These are phyloP conservation scores for Cubamyces sp. DNA, from an alignment of 768 basidiomycete species.

Conservation along the genomic window DNA sequence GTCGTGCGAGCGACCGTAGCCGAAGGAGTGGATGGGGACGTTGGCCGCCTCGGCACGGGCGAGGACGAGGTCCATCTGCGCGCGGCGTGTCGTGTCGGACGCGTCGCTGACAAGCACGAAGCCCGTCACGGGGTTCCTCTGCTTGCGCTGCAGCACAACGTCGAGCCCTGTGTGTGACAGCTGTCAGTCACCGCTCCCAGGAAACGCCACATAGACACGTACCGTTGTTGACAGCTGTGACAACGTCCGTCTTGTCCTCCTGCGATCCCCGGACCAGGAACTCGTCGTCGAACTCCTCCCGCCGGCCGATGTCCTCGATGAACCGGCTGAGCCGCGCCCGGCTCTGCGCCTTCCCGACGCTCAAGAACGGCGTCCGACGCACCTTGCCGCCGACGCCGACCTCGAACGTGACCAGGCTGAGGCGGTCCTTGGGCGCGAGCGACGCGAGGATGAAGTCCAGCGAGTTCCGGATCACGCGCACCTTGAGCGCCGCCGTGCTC, in stretches of 20 bases:
- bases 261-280: slow-evolving; percentile 73
- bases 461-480: slow-evolving; percentile 86
- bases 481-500: slow-evolving; percentile 83
- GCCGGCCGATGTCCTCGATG: slow-evolving; percentile 65
- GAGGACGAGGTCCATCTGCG: slow-evolving; percentile 98
- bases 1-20: slow-evolving; percentile 96
- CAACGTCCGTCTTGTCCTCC: slow-evolving; percentile 96
- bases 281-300: slow-evolving; percentile 56
- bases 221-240: slow-evolving; percentile 98
- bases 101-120: slow-evolving; percentile 94
- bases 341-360: slow-evolving; percentile 68
- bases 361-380: slow-evolving; percentile 93
- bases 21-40: slow-evolving; percentile 95
- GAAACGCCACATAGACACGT: slow-evolving; percentile 9
- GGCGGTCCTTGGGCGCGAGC: slow-evolving; percentile 74
- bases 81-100: slow-evolving; percentile 87
- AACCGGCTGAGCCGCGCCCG: slow-evolving; percentile 74
- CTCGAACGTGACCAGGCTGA: slow-evolving; percentile 93
- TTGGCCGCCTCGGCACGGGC: slow-evolving; percentile 96
- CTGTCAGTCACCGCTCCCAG: background rate
- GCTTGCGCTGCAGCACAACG: slow-evolving; percentile 91
- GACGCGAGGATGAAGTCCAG: slow-evolving; percentile 86
- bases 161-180: slow-evolving; percentile 68
- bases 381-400: slow-evolving; percentile 82
- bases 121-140: slow-evolving; percentile 86